Conservation (phyloP, 2,329 filamentous ascomycete species). For the Nigrograna mackinnonii region DNA sequence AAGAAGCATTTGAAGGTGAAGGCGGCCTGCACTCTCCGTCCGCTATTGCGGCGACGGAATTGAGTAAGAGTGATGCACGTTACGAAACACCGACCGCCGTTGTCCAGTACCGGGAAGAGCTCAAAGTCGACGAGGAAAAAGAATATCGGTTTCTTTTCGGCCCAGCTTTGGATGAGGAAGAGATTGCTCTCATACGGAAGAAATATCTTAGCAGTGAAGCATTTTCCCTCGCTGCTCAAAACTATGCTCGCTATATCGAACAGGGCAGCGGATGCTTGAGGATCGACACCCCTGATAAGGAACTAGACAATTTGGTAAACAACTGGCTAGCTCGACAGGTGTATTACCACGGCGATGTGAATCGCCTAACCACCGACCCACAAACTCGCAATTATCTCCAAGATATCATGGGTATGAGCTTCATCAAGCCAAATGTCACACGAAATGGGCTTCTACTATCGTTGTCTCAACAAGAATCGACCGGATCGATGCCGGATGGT, state of each 20-base stretch:
- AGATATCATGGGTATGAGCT: constrained; percentile 65
- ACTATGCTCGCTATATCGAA: constrained; percentile 58
- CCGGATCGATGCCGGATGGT: constrained; percentile 62
- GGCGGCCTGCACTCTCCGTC: constrained; percentile 58
- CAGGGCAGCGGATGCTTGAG: constrained; percentile 54
- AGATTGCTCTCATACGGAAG: constrained; percentile 50
- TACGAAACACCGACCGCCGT: constrained; percentile 60
- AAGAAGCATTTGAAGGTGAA: constrained; percentile 59
- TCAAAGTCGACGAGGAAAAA: constrained; percentile 45
- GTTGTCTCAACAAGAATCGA: constrained; percentile 57
- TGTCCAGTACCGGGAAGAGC: constrained; percentile 54
- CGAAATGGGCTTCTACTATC: constrained; percentile 55
- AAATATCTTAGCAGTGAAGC: constrained; percentile 56
- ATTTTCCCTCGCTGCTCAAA: constrained; percentile 50
- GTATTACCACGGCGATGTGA: constrained; percentile 63
- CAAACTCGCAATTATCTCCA: constrained; percentile 64
- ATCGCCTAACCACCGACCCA: constrained; percentile 61
- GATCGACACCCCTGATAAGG: constrained; percentile 59
- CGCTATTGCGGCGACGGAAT: constrained; percentile 41
- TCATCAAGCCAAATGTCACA: constrained; percentile 55
- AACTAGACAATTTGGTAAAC: constrained; percentile 62
- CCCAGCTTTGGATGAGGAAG: constrained; percentile 56
- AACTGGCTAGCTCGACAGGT: constrained; percentile 62
- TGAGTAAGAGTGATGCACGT: constrained; percentile 54
- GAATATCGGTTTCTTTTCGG: constrained; percentile 61